Evolutionary conservation across 1,284 basidiomycete genomes (phyloP), one percentile per base, ranked within the genome.

Genomic region (Singerocomus inundabilis): DNA sequence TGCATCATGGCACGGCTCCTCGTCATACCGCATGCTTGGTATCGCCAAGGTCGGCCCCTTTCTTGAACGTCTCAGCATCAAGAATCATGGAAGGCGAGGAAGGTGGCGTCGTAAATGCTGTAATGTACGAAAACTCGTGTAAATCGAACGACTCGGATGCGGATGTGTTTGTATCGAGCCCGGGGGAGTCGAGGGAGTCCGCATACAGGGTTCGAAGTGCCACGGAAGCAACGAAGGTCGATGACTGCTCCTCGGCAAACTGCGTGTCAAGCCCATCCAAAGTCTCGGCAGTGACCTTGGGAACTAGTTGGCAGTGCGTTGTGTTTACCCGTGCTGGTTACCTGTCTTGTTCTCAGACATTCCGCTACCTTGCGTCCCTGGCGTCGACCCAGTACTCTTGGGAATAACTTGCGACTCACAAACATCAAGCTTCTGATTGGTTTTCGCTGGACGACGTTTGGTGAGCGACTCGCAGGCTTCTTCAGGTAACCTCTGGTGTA

Each of bases 51-150:
- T 28, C 18, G n/a, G 32, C 49, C 39, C 48, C 57, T 43, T 45
- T 52, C 51, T 55, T 40, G 25, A 46, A 38, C 13, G 44, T 44
- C 44, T 51, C 46, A 18, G 29, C 49, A 48, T 47, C 48, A 46
- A 48, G 30, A 34, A 36, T 39, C 12, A 47, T 43, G 5, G 63
- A 63, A 52, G 63, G 63, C 10, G 63, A 64, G 30, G 63, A 63
- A 46, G 63, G 57, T 44, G 57, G 65, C 48, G 67, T 68, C 29
- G 63, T 66, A 33, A 65, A 61, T 16, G 63, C 66, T 13, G 65
- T 65, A 28, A 67, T 26, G 38, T 68, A 64, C 28, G 67, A 69
- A 61, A 64, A 63, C 58, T 66, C 65, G 52, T 63, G 53, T 49
- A 68, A 35, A 42, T 69, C 65, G 16, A 61, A 64, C 25, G 52